Percentiles rank a stretch among this genome's conserved stretches.
phyloP scores from a whole-genome alignment of 2,329 filamentous ascomycete genomes.

The Ceratocystis huliohia region DNA sequence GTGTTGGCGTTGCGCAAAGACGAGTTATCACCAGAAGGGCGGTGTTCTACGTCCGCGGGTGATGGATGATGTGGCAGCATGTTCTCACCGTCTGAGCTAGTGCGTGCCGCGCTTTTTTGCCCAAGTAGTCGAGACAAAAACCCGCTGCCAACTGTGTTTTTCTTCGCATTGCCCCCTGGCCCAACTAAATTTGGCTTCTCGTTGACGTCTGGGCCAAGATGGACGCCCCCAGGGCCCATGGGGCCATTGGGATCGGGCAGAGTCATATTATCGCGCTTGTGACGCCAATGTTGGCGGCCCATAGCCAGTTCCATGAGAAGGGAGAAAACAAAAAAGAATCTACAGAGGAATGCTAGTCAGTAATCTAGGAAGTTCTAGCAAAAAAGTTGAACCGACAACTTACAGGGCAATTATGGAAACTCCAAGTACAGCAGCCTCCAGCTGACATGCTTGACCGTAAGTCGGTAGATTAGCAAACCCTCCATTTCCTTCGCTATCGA shows the following conservation, averaged over 20 bases:
- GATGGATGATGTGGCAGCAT: constrained; percentile 32
- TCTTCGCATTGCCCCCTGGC: constrained; percentile 18
- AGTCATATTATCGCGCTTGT: constrained; percentile 43
- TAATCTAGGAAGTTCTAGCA: neutral
- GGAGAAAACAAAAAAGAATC: constrained; percentile 63
- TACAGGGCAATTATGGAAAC: constrained; percentile 67
- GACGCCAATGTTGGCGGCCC: constrained; percentile 57
- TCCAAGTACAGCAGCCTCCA: constrained; percentile 66
- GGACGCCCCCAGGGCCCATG: constrained; percentile 14
- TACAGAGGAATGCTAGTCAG: constrained; percentile 26
- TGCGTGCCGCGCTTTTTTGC: constrained; percentile 22
- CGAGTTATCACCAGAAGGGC: neutral
- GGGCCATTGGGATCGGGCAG: constrained; percentile 35
- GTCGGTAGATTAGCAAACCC: constrained; percentile 39
- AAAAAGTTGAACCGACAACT: constrained; percentile 23
- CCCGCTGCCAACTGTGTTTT: constrained; percentile 20
- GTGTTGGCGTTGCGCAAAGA: constrained; percentile 17
- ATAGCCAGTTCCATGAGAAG: constrained; percentile 56
- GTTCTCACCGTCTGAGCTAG: constrained; percentile 25
- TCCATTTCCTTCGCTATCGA: constrained; percentile 24
- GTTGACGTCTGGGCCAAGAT: neutral
- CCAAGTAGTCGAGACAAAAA: constrained; percentile 29
- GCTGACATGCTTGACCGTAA: constrained; percentile 47
- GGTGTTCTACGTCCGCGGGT: constrained; percentile 29
- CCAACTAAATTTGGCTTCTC: constrained; percentile 24